Evolutionary conservation across 1,284 basidiomycete genomes (phyloP), one percentile per base, ranked within the genome.

Genomic region (Trametes pubescens): DNA sequence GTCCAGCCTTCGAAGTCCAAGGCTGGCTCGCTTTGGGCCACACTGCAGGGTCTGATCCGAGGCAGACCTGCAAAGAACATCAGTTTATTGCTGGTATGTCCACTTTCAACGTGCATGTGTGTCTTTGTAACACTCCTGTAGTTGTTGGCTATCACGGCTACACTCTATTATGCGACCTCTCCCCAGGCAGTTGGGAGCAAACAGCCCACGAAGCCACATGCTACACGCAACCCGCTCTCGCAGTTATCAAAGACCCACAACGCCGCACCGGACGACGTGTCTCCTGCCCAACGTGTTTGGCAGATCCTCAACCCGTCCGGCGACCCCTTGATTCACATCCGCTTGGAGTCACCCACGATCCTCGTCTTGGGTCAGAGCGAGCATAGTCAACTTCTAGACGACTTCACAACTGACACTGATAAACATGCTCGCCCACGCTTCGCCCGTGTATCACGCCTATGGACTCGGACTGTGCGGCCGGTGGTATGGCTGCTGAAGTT

Each of bases 51-150:
- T 55, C 73, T 91, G 37, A 79, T 93, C 13, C 84, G 83, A 61
- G 91, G 92, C 3, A 87, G 94, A 60, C 90, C 92, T 3, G 85
- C 87, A 16, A 91, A 92, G 71, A 92, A 94, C 69, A 86, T 94
- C 53, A 96, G 92, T 74, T 78, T 95, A 26, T 75, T 95, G 24
- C 81, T 95, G 74, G 92, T 94, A 71, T 71, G 47, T 68, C 59
- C 47, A 44, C 13, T n/a, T 35, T 26, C 26, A 11, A 24, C 21
- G 35, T 43, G 54, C 34, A 38, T 48, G 51, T 47, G 29, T 63
- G 55, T 67, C 35, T 69, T 24, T 21, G 8, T 51, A 40, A 51
- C 51, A 49, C 46, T 43, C 29, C 16, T 67, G 51, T 65, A 93
- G 91, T 84, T 94, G 47, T 80, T 94, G 11, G 88, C 89, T 3